Conservation (phyloP, 2,329 filamentous ascomycete genomes). For the Aspergillus flavus region DNA sequence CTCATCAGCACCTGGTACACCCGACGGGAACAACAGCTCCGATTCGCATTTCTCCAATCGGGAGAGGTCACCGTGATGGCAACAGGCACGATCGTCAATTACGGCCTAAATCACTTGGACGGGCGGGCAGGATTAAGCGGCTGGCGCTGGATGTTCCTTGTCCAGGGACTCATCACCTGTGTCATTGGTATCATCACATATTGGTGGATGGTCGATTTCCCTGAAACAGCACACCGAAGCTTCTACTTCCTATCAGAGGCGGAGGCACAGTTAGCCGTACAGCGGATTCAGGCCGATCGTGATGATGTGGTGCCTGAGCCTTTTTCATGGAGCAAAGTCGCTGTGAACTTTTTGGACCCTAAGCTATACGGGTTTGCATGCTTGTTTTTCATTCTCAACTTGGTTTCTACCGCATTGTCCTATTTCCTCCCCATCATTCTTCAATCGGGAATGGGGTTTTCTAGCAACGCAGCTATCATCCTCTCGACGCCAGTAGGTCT, state of each 20-base stretch:
- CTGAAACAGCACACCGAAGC: constrained; percentile 60
- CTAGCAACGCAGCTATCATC: constrained; percentile 57
- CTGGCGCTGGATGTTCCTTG: constrained; percentile 71
- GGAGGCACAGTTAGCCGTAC: constrained; percentile 60
- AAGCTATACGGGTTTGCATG: constrained; percentile 68
- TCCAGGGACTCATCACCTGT: constrained; percentile 65
- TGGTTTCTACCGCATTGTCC: constrained; percentile 65
- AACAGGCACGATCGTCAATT: constrained; percentile 69
- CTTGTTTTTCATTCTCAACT: constrained; percentile 68
- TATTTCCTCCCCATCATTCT: constrained; percentile 68
- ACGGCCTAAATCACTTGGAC: constrained; percentile 65
- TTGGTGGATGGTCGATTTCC: constrained; percentile 73
- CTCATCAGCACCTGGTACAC: constrained; percentile 62
- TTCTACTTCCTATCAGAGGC: constrained; percentile 60
- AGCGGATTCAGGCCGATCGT: constrained; percentile 63
- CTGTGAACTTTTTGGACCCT: constrained; percentile 59
- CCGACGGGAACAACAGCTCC: constrained; percentile 65
- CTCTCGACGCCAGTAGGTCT: constrained; percentile 60
- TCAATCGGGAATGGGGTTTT: constrained; percentile 58
- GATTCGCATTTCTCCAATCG: constrained; percentile 66
- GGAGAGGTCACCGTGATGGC: constrained; percentile 68
- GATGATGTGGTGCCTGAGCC: constrained; percentile 60
- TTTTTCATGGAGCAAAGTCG: constrained; percentile 59
- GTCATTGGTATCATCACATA: constrained; percentile 63
- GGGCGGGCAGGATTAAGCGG: constrained; percentile 59